A percentile compares a stretch with the other conserved stretches of the same genome.
Conservation (phyloP, 1,284 basidiomycete species). For the Filobasidium uniguttulatum region DNA sequence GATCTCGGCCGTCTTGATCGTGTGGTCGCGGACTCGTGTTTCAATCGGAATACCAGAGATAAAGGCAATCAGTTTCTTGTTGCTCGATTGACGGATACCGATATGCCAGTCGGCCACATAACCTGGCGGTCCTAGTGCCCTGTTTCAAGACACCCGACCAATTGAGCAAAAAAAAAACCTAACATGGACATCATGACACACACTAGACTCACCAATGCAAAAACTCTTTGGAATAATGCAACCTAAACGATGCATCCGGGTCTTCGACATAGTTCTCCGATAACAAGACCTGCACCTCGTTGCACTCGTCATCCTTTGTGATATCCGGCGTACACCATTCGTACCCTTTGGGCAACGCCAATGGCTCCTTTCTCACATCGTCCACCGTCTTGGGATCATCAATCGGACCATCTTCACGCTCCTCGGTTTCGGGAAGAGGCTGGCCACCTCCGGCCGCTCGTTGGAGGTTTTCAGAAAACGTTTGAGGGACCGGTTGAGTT, state of each 20-base stretch:
- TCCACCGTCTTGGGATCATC: constrained; percentile 64
- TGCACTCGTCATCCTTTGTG: constrained; percentile 60
- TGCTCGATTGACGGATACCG: constrained; percentile 79
- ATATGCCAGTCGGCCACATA: constrained; percentile 90
- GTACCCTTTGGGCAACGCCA: constrained; percentile 80
- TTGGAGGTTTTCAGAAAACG: neutral
- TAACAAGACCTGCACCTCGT: constrained; percentile 84
- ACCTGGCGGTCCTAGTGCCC: constrained; percentile 88
- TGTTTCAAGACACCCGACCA: constrained; percentile 31
- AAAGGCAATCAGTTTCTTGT: constrained; percentile 91
- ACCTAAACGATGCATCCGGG: constrained; percentile 85
- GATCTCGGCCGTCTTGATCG: constrained; percentile 69
- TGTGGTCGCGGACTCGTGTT: constrained; percentile 58
- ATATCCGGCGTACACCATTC: constrained; percentile 83
- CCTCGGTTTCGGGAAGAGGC: neutral
- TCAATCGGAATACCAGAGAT: constrained; percentile 88
- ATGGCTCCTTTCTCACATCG: constrained; percentile 74
- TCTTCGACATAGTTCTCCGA: constrained; percentile 96
- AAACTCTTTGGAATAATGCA: constrained; percentile 92
- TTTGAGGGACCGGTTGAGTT: constrained; percentile 85
- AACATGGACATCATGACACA: neutral
- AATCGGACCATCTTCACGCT: constrained; percentile 70
- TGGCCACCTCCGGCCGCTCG: neutral
- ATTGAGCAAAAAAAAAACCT: constrained; percentile 11
- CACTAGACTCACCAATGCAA: constrained; percentile 58